Base-by-base conservation (phyloP, 129 eudicot species). In the Flaveria linearis region DNA sequence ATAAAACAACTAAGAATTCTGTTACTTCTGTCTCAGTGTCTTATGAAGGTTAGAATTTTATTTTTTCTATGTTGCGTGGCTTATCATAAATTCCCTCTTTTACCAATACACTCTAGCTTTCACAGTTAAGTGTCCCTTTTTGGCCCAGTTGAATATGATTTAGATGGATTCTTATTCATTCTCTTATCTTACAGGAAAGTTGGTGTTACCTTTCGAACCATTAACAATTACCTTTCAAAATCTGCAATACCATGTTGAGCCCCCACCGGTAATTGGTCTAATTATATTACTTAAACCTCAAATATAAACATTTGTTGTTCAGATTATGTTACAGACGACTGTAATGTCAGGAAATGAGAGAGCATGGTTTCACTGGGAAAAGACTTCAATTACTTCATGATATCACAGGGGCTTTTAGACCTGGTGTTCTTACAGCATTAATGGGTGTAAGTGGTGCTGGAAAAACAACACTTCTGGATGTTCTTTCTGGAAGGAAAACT, bases 391-490 rank as follows among this genome's bases (percentile, higher is more conserved):
- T 92, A 76, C 96, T 92, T 75, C 55, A 51, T 66, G 89, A 83
- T 77, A 85, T 92, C 41, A 92, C 91, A 9, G 93, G 97, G 73
- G 78, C 88, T 55, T 84, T 92, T 41, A 78, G 86, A 58, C 96
- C 97, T 6, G 97, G 96, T 25, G 86, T 92, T 84, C 96, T 89
- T 68, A 89, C 96, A 42, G 97, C 97, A 12, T 83, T 92, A 60
- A 87, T 92, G 97, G 97, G 96, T 76, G 88, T 88, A 50, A 89
- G 96, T 84, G 96, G 97, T 68, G 97, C 97, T 72, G 96, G 97
- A 15, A 92, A 92, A 78, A 92, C 97, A 39, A 92, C 97, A 71
- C 96, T 92, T 69, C 93, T 92, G 13, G 97, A 92, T 79, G 97
- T 92, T 73, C 93, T 92, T 79, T 46, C 96, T 23, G 97, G 96